Percentiles rank a stretch among this genome's conserved stretches.
These are phyloP conservation scores for Cutaneotrichosporon sp. DNA, from an alignment of 1,284 basidiomycete genomes.

Conservation along the genomic window DNA sequence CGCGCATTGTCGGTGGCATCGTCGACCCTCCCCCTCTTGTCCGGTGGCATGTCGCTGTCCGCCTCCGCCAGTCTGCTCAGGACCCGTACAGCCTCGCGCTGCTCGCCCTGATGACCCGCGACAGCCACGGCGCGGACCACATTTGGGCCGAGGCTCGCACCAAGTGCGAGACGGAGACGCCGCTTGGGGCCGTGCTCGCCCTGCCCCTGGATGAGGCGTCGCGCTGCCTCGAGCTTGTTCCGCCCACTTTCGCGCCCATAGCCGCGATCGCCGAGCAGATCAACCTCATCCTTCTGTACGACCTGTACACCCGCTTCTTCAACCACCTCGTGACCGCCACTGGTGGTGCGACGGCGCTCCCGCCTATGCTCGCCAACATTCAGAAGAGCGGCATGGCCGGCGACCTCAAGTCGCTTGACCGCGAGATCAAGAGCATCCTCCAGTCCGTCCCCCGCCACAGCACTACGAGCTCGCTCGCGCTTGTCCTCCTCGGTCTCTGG, in stretches of 20 bases:
- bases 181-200: conserved; percentile 42
- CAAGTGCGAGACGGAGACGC: conserved; percentile 26
- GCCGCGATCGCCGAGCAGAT: conserved; percentile 50
- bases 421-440: conserved; percentile 45
- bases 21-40: conserved; percentile 20
- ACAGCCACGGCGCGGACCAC: conserved; percentile 23
- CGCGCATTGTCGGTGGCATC: conserved; percentile 35
- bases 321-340: conserved; percentile 45
- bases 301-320: conserved; percentile 50
- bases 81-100: conserved; percentile 43
- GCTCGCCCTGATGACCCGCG: conserved; percentile 41
- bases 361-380: conserved; percentile 35
- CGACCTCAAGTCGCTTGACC: conserved; percentile 33
- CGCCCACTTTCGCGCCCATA: conserved; percentile 42
- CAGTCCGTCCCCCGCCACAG: conserved; percentile 41
- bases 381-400: conserved; percentile 28
- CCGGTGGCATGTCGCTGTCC: conserved; percentile 34
- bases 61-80: conserved; percentile 32
- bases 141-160: conserved; percentile 43
- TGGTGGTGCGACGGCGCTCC: conserved; percentile 27
- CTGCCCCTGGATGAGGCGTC: conserved; percentile 43
- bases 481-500: conserved; percentile 53
- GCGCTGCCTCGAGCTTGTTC: conserved; percentile 34
- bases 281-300: conserved; percentile 49
- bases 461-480: conserved; percentile 45